Base-by-base conservation (phyloP, 108 stramenopile genomes). In the Nitzschia putrida region DNA sequence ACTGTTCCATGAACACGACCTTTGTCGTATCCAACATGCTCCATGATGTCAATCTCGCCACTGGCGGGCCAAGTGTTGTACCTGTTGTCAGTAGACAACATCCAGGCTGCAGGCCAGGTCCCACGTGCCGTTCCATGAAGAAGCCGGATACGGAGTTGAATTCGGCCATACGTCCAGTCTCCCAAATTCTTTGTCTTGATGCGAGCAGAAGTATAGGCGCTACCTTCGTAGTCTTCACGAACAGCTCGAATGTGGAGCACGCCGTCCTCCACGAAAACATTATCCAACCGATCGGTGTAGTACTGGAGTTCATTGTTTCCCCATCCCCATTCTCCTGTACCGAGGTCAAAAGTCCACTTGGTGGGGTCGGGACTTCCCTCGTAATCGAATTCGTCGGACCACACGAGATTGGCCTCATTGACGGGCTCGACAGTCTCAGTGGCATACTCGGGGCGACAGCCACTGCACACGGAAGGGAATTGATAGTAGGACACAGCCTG, bases 1-100 rank as follows among this genome's bases (percentile, higher is more conserved):
- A 39, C 57, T 2, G 57, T 59, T 16, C 57, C 57, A 59, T 59
- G 57, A 3, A 59, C 3, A 2, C 16, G 16, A 39, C 57, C 57
- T 23, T 29, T n/a, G 53, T 26, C 37, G 14, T 42, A 37, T 8
- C 71, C 61, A 43, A 53, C 25, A 42, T 42, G 54, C 59, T 85
- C 86, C 84, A 85, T 69, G 51, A 88, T 57, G 72, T 88, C 86
- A 74, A 88, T 85, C 53, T 85, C 86, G 7, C 86, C 86, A 24
- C 77, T 83, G 10, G 7, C 50, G 25, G 79, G 79, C 79, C 79
- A 80, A 25, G 18, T 73, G 66, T 73, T 82, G 64, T 56, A 69
- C 2, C 11, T 57, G 38, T 68, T 39, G 53, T 83, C 60, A 39
- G 57, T 63, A n/a, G 79, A 73, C 13, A 85, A 74, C 42, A 81